These are phyloP conservation scores for Aspergillus indologenus DNA, from an alignment of 495 filamentous ascomycete species.

Conservation along the genomic window DNA sequence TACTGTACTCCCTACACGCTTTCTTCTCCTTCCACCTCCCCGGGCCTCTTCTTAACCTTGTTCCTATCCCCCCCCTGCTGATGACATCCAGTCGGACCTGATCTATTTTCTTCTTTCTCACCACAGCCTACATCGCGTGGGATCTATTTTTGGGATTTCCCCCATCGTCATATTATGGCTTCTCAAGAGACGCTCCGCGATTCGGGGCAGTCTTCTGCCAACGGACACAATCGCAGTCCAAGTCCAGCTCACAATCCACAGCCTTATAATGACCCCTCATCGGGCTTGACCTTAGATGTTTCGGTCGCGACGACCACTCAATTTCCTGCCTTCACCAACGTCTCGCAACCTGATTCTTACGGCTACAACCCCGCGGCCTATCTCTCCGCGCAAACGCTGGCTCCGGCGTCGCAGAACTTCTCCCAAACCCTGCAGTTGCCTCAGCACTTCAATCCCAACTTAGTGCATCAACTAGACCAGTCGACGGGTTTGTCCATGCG, in stretches of 20 bases:
- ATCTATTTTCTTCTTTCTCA: constrained; percentile 11
- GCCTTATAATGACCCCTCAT: constrained; percentile 33
- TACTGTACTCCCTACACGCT: constrained; percentile 3
- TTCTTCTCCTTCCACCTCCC: constrained; percentile 6
- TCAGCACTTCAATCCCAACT: constrained; percentile 38
- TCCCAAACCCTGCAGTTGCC: constrained; percentile 33
- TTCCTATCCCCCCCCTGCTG: constrained; percentile 2
- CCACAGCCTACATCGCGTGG: constrained; percentile 25
- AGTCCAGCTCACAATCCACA: constrained; percentile 42
- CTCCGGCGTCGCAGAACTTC: constrained; percentile 29
- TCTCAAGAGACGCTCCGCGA: constrained; percentile 36
- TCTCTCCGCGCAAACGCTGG: constrained; percentile 30
- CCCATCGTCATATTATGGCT: constrained; percentile 27
- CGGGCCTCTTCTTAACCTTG: neutral
- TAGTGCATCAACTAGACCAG: constrained; percentile 38
- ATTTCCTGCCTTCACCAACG: constrained; percentile 19
- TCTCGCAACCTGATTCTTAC: constrained; percentile 29
- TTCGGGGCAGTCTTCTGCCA: constrained; percentile 27
- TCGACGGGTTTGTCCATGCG: constrained; percentile 22
- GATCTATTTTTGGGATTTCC: constrained; percentile 27
- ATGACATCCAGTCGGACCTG: constrained; percentile 8
- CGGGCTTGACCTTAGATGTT: constrained; percentile 38
- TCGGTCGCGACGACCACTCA: constrained; percentile 33
- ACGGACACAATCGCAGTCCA: constrained; percentile 37
- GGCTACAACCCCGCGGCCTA: constrained; percentile 31